Evolutionary conservation across 2,329 filamentous ascomycete species (phyloP).

Genomic region (Botrytis sinoallii): DNA sequence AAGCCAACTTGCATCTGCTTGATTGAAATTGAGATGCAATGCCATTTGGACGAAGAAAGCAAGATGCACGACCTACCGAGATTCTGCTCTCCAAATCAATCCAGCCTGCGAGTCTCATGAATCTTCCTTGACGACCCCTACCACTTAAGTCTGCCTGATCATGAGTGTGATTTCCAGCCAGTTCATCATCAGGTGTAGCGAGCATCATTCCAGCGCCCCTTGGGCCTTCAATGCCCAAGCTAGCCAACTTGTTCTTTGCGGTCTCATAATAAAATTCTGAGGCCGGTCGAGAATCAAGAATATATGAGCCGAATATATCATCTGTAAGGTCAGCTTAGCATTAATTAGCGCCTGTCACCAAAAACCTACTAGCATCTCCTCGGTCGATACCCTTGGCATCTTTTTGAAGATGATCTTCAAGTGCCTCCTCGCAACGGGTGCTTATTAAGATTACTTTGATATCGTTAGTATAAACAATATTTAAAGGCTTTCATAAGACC

Average conservation of each 20-base stretch:
- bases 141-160: constrained; percentile 41
- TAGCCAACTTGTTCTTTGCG: constrained; percentile 64
- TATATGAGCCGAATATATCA: constrained; percentile 43
- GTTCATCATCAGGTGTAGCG: constrained; percentile 56
- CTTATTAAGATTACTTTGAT: constrained; percentile 46
- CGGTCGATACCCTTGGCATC: constrained; percentile 34
- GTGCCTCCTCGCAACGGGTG: constrained; percentile 35
- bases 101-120: constrained; percentile 66
- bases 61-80: constrained; percentile 51
- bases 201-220: constrained; percentile 53
- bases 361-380: constrained; percentile 30
- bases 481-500: background rate
- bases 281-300: constrained; percentile 65
- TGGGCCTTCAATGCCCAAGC: constrained; percentile 48
- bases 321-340: constrained; percentile 32
- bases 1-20: background rate
- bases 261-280: constrained; percentile 68
- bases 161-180: constrained; percentile 22
- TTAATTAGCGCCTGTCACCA: background rate
- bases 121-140: constrained; percentile 57
- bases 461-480: background rate
- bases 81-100: constrained; percentile 72
- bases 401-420: constrained; percentile 36
- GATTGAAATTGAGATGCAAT: no score
- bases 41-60: background rate